Evolutionary conservation across 257 asterid species (phyloP), one percentile per base, ranked within the genome.

Genomic region (Rauvolfia tetraphylla): DNA sequence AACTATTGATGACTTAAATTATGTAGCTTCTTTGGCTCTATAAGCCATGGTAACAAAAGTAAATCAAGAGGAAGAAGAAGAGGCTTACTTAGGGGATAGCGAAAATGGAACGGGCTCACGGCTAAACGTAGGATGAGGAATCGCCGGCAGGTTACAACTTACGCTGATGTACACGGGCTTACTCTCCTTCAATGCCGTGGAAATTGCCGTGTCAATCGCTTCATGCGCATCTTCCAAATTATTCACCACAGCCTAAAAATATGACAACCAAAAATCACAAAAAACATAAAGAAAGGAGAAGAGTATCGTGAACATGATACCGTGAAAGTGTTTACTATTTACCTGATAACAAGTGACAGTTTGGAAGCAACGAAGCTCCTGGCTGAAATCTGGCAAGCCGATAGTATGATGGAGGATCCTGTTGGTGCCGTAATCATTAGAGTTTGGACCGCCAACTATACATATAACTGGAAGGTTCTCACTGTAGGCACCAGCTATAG

Each of bases 201-300:
- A 88, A 67, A 92, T 81, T 53, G 96, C 96, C n/a, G 92, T 86
- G 46, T 92, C 97, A 49, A 92, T 89, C 80, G 82, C 71, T 73
- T 92, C 97, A 62, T 92, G 96, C n/a, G 96, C 96, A 81, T 90
- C 96, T 65, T 90, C 97, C 83, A 92, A 78, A 82, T 92, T 87
- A 78, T 87, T 92, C 89, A 90, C 91, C 83, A 89, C 93, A 54
- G 92, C 96, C 93, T 92, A 76, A 73, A 81, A 79, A 17, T 61
- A 75, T 65, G 75, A 68, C 48, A 63, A 57, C 53, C n/a, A 46
- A 12, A 71, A 76, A 56, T n/a, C 31, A 68, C 11, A 61, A 10
- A 41, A 73, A 33, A 69, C 20, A 54, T 1, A 44, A 11, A 53
- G 53, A 3, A 31, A 42, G 33, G 7, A 44, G 17, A 59, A 14